These are phyloP conservation scores for Pleurotus tuoliensis DNA, from an alignment of 768 basidiomycete genomes.

Conservation along the genomic window DNA sequence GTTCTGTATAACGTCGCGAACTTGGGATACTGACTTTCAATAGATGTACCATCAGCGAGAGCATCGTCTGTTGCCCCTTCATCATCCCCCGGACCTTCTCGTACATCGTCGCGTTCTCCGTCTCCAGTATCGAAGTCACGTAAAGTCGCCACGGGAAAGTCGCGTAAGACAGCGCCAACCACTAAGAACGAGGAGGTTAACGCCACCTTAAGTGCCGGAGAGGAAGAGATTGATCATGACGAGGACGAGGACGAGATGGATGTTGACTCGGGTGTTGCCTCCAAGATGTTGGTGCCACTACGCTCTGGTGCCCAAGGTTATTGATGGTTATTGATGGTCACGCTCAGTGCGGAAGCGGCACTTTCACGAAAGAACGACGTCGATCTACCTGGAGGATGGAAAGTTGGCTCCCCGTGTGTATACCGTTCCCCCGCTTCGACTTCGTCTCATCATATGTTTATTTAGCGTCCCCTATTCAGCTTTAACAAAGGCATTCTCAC, in stretches of 20 bases:
- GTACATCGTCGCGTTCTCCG: constrained; percentile 13
- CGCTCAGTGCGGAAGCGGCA: constrained; percentile 61
- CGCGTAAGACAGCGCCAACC: constrained; percentile 15
- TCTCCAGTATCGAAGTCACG: constrained; percentile 11
- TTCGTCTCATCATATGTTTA: background rate
- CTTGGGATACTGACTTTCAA: background rate
- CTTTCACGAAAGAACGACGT: constrained; percentile 60
- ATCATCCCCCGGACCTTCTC: background rate
- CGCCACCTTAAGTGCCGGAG: constrained; percentile 18
- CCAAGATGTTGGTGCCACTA: constrained; percentile 53
- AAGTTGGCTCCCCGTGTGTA: constrained; percentile 76
- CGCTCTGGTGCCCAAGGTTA: background rate
- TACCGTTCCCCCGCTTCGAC: background rate
- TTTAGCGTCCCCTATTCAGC: constrained; percentile 91
- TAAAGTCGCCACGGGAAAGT: constrained; percentile 23
- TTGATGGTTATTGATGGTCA: constrained; percentile 4
- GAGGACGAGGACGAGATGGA: constrained; percentile 40
- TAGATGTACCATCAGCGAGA: background rate
- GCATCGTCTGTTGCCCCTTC: background rate
- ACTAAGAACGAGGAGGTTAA: constrained; percentile 22
- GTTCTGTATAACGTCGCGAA: background rate
- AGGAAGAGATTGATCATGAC: constrained; percentile 37
- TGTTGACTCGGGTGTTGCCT: constrained; percentile 39
- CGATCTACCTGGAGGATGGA: constrained; percentile 82
- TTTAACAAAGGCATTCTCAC: constrained; percentile 79